phyloP scores from a whole-genome alignment of 108 stramenopile genomes.

The Skeletonema tropicum region DNA sequence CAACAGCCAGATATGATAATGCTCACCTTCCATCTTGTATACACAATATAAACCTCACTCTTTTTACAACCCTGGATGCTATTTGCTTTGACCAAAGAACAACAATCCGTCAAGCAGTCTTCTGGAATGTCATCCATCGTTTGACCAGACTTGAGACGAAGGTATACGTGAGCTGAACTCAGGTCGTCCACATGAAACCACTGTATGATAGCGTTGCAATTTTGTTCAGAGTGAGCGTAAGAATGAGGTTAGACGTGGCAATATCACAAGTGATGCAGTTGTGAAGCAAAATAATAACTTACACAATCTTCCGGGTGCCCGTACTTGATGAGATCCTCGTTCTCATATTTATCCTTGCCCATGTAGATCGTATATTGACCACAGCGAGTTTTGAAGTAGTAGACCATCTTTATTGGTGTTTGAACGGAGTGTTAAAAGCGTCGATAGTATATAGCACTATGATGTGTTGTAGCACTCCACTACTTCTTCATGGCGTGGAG shows the following conservation, averaged over 20 bases:
- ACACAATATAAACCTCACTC: conserved; percentile 74
- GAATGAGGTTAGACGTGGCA: too few species aligned
- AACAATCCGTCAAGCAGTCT: conserved; percentile 72
- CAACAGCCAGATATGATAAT: background rate
- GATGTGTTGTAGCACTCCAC: too few species aligned
- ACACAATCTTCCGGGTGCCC: conserved; percentile 75
- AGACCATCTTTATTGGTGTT: conserved; percentile 60
- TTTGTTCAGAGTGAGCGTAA: background rate
- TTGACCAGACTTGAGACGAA: conserved; percentile 90
- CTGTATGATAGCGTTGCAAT: conserved; percentile 1
- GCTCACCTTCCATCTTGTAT: conserved; percentile 88
- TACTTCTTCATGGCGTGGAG: too few species aligned
- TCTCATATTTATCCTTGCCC: conserved; percentile 95
- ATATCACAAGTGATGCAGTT: background rate
- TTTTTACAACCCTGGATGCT: conserved; percentile 84
- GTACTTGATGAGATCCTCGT: conserved; percentile 98
- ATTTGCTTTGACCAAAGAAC: conserved; percentile 83
- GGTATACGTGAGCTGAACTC: conserved; percentile 96
- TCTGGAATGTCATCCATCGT: conserved; percentile 86
- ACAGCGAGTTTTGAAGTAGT: conserved; percentile 73
- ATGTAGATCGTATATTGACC: conserved; percentile 84
- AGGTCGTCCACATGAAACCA: conserved; percentile 99
- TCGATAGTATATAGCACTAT: too few species aligned
- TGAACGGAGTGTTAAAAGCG: too few species aligned
- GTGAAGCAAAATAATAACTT: conserved; percentile 68